Base-by-base conservation (phyloP, 306 rosid species). In the Erythrophleum fordii region DNA sequence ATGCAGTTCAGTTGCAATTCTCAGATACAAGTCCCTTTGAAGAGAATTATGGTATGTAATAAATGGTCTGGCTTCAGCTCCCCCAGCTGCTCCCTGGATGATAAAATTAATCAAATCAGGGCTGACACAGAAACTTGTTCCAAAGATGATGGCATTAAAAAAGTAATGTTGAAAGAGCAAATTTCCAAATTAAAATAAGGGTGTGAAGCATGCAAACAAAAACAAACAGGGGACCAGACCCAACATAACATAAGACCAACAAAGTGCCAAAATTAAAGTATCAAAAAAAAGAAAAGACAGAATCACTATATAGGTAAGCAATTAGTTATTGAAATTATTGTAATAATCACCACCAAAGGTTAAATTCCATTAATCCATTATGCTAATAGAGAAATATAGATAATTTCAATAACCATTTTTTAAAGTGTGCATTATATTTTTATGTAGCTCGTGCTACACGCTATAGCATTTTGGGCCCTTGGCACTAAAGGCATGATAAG, bases 51-150 rank as follows among this genome's bases (percentile, higher is more conserved):
- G 99, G 87, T 89, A 83, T 69, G 99, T 95, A 79, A 95, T 90
- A 83, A 95, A 95, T 64, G 99, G 99, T 83, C 99, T 90, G 61
- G 99, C 98, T 87, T 95, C 98, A 3, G 99, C 99, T 59, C 97
- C 98, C 79, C 99, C 98, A 83, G 97, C 98, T 84, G 94, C 94
- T 78, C 97, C 98, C 99, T 95, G 89, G 85, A 86, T 78, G 75
- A 89, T 70, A 53, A 85, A 75, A 82, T 69, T 83, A 73, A 88
- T 86, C 80, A 86, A 75, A 35, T 37, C 16, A 65, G 28, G 71
- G 28, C 18, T 10, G 71, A 65, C 17, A 35, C 8, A 65, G 8
- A 55, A 66, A 37, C 31, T 41, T 39, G 26, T 9, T 65, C 71
- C 48, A 35, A 65, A n/a, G 17, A 20, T 17, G 20, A 41, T 42